Conservation (phyloP, 257 asterid species). For the Ilex aquifolium region DNA sequence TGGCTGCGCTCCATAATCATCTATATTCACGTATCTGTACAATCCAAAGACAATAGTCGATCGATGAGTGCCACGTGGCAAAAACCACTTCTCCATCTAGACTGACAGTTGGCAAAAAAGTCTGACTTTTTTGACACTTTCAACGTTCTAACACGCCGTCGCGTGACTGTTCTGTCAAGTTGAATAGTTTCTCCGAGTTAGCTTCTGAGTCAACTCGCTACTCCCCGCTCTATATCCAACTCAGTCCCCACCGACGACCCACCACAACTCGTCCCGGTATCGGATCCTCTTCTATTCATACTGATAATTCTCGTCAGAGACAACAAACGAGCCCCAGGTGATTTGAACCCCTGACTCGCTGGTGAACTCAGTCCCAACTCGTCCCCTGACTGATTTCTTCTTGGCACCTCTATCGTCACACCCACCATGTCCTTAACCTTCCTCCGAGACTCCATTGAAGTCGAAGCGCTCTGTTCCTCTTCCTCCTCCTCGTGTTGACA, state of each 20-base stretch:
- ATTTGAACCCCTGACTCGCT: slow-evolving; percentile 24
- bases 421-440: slow-evolving; percentile 41
- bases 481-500: slow-evolving; percentile 12
- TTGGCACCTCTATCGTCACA: slow-evolving; percentile 61
- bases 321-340: slow-evolving; percentile 51
- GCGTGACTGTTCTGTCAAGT: not conserved
- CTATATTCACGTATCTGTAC: too few relatives aligned
- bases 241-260: slow-evolving; percentile 7
- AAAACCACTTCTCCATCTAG: too few relatives aligned
- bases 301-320: slow-evolving; percentile 56
- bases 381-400: slow-evolving; percentile 28
- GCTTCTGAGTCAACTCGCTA: slow-evolving; percentile 10
- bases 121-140: too few relatives aligned
- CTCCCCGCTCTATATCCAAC: slow-evolving; percentile 33
- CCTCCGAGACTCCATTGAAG: slow-evolving; percentile 34
- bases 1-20: too few relatives aligned
- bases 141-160: not conserved
- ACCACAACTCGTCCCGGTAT: not conserved
- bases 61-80: too few relatives aligned
- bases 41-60: too few relatives aligned
- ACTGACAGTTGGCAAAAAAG: too few relatives aligned
- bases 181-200: not conserved
- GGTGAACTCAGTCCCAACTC: slow-evolving; percentile 47
- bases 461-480: not conserved
- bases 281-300: slow-evolving; percentile 51